phyloP scores from a whole-genome alignment of 2,329 filamentous ascomycete species.

The Lojkania enalia region DNA sequence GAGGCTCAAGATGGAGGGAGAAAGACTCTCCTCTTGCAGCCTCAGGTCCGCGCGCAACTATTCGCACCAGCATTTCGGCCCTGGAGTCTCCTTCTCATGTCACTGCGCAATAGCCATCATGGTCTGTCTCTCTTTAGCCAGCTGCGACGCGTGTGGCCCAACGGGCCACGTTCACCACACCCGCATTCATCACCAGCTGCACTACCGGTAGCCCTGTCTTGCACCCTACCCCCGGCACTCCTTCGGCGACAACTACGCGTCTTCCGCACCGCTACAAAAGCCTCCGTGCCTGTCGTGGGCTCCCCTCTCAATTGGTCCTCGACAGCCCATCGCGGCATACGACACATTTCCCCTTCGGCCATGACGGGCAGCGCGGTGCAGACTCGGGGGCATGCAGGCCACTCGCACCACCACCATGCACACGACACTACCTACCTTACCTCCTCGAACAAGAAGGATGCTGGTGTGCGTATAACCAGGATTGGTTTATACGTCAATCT shows the following conservation, averaged over 20 bases:
- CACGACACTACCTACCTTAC: constrained; percentile 84
- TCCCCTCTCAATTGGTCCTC: constrained; percentile 36
- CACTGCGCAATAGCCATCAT: constrained; percentile 25
- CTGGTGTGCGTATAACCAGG: constrained; percentile 89
- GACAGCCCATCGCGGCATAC: constrained; percentile 36
- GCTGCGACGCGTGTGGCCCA: constrained; percentile 32
- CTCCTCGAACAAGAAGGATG: constrained; percentile 84
- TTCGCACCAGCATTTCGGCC: constrained; percentile 11
- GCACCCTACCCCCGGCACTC: constrained; percentile 19
- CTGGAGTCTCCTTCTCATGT: constrained; percentile 19
- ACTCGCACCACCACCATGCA: constrained; percentile 70
- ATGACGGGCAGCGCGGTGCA: constrained; percentile 35
- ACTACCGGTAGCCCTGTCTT: constrained; percentile 22
- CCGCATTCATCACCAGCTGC: constrained; percentile 16
- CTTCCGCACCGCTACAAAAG: constrained; percentile 35
- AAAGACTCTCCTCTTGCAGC: constrained; percentile 19
- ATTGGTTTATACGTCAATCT: constrained; percentile 89
- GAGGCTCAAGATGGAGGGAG: constrained; percentile 26
- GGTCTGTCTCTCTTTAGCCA: constrained; percentile 39
- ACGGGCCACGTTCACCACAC: constrained; percentile 32
- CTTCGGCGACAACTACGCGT: constrained; percentile 31
- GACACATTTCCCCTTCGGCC: constrained; percentile 32
- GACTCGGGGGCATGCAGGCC: constrained; percentile 44
- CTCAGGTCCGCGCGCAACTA: constrained; percentile 22
- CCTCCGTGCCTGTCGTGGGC: constrained; percentile 12